Conservation (phyloP, 495 filamentous ascomycete genomes). For the Penicillium bialowiezense region DNA sequence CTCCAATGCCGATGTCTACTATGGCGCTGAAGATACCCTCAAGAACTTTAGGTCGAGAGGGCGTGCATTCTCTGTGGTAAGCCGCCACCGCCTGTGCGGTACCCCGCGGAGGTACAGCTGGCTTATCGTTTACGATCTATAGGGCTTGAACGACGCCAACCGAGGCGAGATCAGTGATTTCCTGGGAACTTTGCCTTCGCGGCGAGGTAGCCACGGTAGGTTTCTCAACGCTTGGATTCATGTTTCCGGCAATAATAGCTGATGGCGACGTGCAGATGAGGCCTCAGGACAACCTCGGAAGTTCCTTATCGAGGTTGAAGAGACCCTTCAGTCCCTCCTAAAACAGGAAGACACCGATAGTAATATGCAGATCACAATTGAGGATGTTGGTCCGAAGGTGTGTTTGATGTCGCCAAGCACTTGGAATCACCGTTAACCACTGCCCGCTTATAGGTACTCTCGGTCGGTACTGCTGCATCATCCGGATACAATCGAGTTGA, state of each 20-base stretch:
- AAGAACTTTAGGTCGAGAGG: slow-evolving; percentile 34
- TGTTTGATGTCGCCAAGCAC: background rate
- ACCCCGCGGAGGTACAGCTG: slow-evolving; percentile 15
- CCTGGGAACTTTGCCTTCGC: slow-evolving; percentile 30
- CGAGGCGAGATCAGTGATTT: slow-evolving; percentile 36
- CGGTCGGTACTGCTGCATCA: slow-evolving; percentile 81
- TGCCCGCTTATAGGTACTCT: slow-evolving; percentile 54
- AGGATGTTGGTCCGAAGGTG: slow-evolving; percentile 92
- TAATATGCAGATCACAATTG: slow-evolving; percentile 95
- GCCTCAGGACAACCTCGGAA: slow-evolving; percentile 52
- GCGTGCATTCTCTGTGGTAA: slow-evolving; percentile 49
- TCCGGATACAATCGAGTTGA: slow-evolving; percentile 80
- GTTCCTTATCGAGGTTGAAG: slow-evolving; percentile 75
- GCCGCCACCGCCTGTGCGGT: slow-evolving; percentile 22
- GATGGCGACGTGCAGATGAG: slow-evolving; percentile 43
- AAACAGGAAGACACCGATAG: slow-evolving; percentile 84
- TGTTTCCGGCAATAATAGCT: background rate
- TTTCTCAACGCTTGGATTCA: background rate
- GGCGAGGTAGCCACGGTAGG: slow-evolving; percentile 51
- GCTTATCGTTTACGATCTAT: slow-evolving; percentile 12
- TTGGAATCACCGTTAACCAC: background rate
- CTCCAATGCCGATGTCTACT: slow-evolving; percentile 49
- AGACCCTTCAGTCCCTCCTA: slow-evolving; percentile 67
- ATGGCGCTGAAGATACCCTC: slow-evolving; percentile 40
- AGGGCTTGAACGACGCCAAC: slow-evolving; percentile 39